Conservation (phyloP, 257 asterid species). For the Thymus quinquecostatus region DNA sequence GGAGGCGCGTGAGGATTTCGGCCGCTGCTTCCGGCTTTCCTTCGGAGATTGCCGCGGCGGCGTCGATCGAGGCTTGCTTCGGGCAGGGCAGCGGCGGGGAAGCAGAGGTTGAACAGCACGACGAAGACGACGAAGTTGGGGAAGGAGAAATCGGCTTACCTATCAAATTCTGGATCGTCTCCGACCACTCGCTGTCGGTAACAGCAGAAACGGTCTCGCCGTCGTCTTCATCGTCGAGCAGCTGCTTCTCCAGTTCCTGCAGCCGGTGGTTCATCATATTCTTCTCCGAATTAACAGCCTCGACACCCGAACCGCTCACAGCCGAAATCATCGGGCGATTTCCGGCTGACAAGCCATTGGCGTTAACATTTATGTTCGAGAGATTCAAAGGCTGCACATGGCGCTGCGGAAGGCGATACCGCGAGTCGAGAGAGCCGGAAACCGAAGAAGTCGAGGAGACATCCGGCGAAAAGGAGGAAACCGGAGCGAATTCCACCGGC, state of each 20-base stretch:
- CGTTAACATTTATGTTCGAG: slow-evolving; percentile 21
- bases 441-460: slow-evolving; percentile 44
- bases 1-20: slow-evolving; percentile 84
- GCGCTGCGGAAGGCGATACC: slow-evolving; percentile 55
- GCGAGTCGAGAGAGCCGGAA: slow-evolving; percentile 44
- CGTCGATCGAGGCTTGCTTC: slow-evolving; percentile 56
- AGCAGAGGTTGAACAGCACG: slow-evolving; percentile 70
- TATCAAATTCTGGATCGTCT: slow-evolving; percentile 64
- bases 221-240: slow-evolving; percentile 67
- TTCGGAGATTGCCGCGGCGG: slow-evolving; percentile 62
- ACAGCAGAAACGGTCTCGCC: slow-evolving; percentile 53
- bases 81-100: slow-evolving; percentile 60
- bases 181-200: slow-evolving; percentile 78
- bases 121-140: slow-evolving; percentile 75
- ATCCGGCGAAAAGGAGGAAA: slow-evolving; percentile 41
- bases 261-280: slow-evolving; percentile 58
- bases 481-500: slow-evolving; percentile 56
- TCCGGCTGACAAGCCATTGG: slow-evolving; percentile 27
- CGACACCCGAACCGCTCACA: slow-evolving; percentile 28
- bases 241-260: slow-evolving; percentile 78
- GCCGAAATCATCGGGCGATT: slow-evolving; percentile 42
- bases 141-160: slow-evolving; percentile 57
- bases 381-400: slow-evolving; percentile 37
- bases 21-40: slow-evolving; percentile 54
- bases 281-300: slow-evolving; percentile 43